Percentiles rank a stretch among this genome's conserved stretches.
phyloP scores from a whole-genome alignment of 108 stramenopile genomes.

The Nitzschia sp. region DNA sequence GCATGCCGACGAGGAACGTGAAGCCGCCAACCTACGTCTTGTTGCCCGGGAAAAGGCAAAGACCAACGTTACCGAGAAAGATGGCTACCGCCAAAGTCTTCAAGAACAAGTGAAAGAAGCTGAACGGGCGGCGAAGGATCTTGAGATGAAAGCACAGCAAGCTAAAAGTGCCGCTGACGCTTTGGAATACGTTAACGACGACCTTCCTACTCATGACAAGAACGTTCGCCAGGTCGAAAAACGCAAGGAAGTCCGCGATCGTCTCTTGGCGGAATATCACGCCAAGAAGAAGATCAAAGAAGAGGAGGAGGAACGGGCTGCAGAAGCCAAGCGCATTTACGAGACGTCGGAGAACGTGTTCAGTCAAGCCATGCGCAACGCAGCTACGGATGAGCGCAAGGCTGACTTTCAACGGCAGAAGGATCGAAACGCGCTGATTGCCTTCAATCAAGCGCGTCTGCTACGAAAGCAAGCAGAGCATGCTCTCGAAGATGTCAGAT shows the following conservation, averaged over 20 bases:
- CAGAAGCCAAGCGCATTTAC: constrained; percentile 52
- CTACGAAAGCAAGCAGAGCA: constrained; percentile 40
- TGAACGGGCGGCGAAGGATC: constrained; percentile 58
- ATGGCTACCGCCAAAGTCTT: constrained; percentile 49
- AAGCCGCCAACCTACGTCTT: constrained; percentile 71
- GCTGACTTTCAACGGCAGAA: constrained; percentile 40
- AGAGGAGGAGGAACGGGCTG: constrained; percentile 39
- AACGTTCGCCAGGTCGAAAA: constrained; percentile 29
- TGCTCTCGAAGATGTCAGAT: constrained; percentile 30
- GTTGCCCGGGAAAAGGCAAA: constrained; percentile 65
- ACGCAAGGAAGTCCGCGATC: constrained; percentile 38
- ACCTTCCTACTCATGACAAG: constrained; percentile 9
- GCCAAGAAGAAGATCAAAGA: constrained; percentile 49
- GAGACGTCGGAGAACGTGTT: constrained; percentile 50
- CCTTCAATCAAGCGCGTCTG: constrained; percentile 55
- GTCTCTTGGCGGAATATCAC: constrained; percentile 45
- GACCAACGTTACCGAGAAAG: constrained; percentile 49
- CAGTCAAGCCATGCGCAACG: constrained; percentile 53
- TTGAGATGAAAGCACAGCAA: constrained; percentile 46
- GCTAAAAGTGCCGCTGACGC: constrained; percentile 54
- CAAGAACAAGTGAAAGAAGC: constrained; percentile 72
- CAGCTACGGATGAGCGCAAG: constrained; percentile 39
- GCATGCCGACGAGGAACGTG: constrained; percentile 81
- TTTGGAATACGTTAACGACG: constrained; percentile 34
- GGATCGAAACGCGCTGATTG: constrained; percentile 56